Evolutionary conservation across 257 asterid species (phyloP).

Genomic region (Nicotiana obtusifolia): DNA sequence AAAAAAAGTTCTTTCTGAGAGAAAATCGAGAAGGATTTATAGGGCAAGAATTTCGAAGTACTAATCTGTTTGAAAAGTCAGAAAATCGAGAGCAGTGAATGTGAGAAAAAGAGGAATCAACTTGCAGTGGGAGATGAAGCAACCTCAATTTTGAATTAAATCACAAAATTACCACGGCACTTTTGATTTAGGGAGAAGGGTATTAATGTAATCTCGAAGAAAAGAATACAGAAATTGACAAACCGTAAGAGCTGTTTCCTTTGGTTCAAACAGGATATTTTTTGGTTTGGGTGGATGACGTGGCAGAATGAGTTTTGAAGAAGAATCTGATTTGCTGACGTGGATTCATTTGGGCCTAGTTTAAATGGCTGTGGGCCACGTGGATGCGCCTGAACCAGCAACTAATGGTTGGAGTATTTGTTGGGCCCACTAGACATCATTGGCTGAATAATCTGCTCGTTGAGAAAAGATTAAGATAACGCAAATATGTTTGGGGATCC

Average conservation of each 20-base stretch:
- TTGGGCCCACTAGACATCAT: neutral
- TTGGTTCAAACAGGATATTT: neutral
- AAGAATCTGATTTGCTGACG: slow-evolving; percentile 2
- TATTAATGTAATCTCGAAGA: neutral
- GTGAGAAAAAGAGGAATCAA: neutral
- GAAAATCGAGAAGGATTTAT: neutral
- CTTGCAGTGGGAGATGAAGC: neutral
- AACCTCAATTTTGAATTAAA: neutral
- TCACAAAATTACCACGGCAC: neutral
- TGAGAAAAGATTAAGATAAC: neutral
- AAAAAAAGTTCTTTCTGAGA: neutral
- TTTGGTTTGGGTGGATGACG: neutral
- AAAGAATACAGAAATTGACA: too few relatives aligned
- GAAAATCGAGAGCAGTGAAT: neutral
- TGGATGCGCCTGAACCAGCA: neutral
- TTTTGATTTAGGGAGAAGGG: neutral
- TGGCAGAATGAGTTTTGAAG: neutral
- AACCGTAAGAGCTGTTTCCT: neutral
- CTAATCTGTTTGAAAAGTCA: neutral
- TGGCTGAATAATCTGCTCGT: neutral
- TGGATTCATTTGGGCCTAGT: neutral
- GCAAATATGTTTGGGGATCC: too few relatives aligned
- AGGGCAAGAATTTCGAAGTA: neutral
- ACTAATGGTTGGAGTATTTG: neutral
- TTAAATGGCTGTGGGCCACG: neutral